These are phyloP conservation scores for Ogataea siamensis DNA, from an alignment of 805 yeast species.

Conservation along the genomic window DNA sequence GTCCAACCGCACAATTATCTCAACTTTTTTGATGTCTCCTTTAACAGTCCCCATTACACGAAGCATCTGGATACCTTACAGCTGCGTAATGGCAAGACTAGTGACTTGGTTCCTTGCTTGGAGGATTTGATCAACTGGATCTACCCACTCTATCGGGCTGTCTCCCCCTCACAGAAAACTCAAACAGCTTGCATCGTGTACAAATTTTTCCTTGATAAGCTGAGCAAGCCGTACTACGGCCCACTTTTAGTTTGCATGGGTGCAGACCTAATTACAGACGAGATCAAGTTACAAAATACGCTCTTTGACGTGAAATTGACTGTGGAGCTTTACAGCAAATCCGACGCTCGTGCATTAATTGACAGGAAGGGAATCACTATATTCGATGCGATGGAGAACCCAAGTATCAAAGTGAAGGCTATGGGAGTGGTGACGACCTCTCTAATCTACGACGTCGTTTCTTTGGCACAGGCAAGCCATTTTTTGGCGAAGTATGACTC, in stretches of 20 bases:
- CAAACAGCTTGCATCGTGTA: constrained; percentile 53
- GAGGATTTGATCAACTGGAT: constrained; percentile 59
- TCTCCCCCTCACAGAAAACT: constrained; percentile 48
- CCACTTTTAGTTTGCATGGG: constrained; percentile 26
- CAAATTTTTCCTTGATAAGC: constrained; percentile 41
- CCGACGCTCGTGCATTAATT: constrained; percentile 49
- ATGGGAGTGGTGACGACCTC: constrained; percentile 20
- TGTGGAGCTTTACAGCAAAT: constrained; percentile 38
- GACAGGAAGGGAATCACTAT: constrained; percentile 41
- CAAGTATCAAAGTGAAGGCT: constrained; percentile 18
- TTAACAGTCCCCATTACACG: constrained; percentile 51
- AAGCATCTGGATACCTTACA: constrained; percentile 33
- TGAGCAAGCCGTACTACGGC: constrained; percentile 25
- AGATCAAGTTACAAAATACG: constrained; percentile 17
- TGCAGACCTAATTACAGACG: constrained; percentile 23
- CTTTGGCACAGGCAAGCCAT: constrained; percentile 25
- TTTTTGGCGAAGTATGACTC: constrained; percentile 17
- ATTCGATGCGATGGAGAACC: constrained; percentile 25
- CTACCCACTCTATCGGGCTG: constrained; percentile 36
- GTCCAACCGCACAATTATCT: constrained; percentile 52
- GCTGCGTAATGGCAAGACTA: constrained; percentile 1
- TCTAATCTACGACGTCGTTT: constrained; percentile 26
- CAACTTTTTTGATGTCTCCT: constrained; percentile 57
- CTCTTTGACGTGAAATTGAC: constrained; percentile 31
- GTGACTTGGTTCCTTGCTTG: constrained; percentile 25